Conservation (phyloP, 306 rosid genomes). For the Citrullus colocynthis region DNA sequence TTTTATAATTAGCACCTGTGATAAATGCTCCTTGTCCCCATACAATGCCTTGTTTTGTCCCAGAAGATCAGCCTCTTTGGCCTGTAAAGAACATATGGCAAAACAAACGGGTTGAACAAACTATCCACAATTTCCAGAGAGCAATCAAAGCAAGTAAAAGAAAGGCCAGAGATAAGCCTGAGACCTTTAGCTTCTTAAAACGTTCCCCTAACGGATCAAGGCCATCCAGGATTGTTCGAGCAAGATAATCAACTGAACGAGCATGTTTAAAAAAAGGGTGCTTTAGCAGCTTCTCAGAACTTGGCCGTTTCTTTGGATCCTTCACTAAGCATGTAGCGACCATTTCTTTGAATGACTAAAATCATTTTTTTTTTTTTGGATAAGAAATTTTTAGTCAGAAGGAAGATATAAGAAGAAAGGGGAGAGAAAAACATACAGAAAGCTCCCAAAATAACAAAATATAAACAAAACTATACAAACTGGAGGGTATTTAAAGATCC, state of each 20-base stretch:
- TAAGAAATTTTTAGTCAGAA: not conserved
- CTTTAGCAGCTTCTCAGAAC: slow-evolving; percentile 68
- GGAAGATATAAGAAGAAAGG: slow-evolving; percentile 5
- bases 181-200: slow-evolving; percentile 68
- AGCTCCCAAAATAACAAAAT: not conserved
- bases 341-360: slow-evolving; percentile 74
- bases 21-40: slow-evolving; percentile 72
- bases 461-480: not conserved
- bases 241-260: slow-evolving; percentile 39
- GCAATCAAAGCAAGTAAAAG: slow-evolving; percentile 2
- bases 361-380: not conserved
- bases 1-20: slow-evolving; percentile 38
- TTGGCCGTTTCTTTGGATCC: slow-evolving; percentile 92
- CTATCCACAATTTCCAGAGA: not conserved
- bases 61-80: slow-evolving; percentile 68
- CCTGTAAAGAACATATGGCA: slow-evolving; percentile 23
- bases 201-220: slow-evolving; percentile 85
- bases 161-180: slow-evolving; percentile 11
- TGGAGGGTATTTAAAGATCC: not conserved
- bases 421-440: slow-evolving; percentile 12
- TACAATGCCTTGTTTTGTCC: slow-evolving; percentile 54
- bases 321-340: slow-evolving; percentile 85
- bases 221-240: slow-evolving; percentile 55
- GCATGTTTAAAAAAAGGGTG: slow-evolving; percentile 70
- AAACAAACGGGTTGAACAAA: not conserved